Evolutionary conservation across 441 rosid genomes (phyloP), one percentile per base, ranked within the genome.

Genomic region (Eutrema salsugineum): DNA sequence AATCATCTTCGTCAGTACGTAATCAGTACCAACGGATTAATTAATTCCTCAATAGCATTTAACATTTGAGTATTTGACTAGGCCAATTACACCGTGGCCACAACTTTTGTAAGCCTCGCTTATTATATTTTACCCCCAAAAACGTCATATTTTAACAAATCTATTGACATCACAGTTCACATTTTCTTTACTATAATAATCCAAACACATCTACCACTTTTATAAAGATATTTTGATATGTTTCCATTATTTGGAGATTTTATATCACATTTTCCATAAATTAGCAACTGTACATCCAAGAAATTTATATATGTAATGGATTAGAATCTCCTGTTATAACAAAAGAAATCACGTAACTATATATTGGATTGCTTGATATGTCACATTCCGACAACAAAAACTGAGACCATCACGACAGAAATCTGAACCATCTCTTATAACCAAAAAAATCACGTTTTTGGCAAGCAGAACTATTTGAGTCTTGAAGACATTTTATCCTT

Each of bases 141-240:
- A 38, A 57, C 66, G 53, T 48, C 67, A 57, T 58, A 46, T 19
- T 30, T 20, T 57, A 57, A 48, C 66, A 73, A 73, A 48, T 57
- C 66, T 39, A 38, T 57, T 49, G 66, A 73, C 77, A 38, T 58
- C 48, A 44, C 11, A 33, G 14, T 28, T 58, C 48, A 44, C 11
- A 33, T 17, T 28, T 46, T 33, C 11, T 68, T 57, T 68, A 44
- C 65, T 68, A 56, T 14, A 44, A 6, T 10, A 57, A 46, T 9
- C 65, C 39, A 68, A 24, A 47, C 59, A 59, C 19, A 47, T 58
- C 66, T 11, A 46, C 48, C 27, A 20, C 39, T 11, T 69, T 20
- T 12, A 22, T 22, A 69, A 58, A 57, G 35, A 2, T 5, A n/a
- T 0, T 15, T 33, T 15, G 17, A 57, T 58, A 46, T 35, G 11